phyloP scores from a whole-genome alignment of 345 rosid species.

The Salix arbutifolia region DNA sequence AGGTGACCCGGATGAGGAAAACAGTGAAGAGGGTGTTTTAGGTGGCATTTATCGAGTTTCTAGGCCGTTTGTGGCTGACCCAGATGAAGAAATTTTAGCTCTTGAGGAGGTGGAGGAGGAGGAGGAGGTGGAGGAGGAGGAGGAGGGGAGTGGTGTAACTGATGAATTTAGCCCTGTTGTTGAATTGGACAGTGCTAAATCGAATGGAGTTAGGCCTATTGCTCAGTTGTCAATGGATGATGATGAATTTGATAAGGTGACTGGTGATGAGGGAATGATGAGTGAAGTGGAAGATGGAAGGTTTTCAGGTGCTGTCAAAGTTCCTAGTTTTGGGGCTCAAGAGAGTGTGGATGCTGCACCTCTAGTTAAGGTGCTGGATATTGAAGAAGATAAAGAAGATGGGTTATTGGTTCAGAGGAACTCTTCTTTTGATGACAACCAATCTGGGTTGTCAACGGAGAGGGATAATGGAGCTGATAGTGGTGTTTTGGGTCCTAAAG shows the following conservation, averaged over 20 bases:
- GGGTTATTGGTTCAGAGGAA: conserved; percentile 8
- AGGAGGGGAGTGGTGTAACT: background rate
- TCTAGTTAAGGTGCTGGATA: conserved; percentile 16
- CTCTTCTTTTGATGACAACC: conserved; percentile 3
- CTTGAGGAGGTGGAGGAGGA: conserved; percentile 6
- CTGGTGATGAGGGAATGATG: conserved; percentile 29
- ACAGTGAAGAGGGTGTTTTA: conserved; percentile 22
- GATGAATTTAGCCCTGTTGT: conserved; percentile 12
- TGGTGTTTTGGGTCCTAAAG: conserved; percentile 12
- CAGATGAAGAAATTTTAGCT: conserved; percentile 10
- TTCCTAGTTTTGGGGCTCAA: conserved; percentile 20
- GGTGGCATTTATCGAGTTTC: conserved; percentile 20
- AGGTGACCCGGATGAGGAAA: conserved; percentile 37
- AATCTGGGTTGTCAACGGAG: background rate
- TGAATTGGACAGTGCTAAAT: conserved; percentile 21
- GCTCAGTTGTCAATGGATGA: conserved; percentile 64
- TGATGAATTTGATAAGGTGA: conserved; percentile 39
- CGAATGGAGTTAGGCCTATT: conserved; percentile 39
- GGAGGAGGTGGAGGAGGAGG: background rate
- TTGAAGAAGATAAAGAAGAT: conserved; percentile 17
- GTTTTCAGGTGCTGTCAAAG: conserved; percentile 25
- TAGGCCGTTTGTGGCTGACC: conserved; percentile 16
- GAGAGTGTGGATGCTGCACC: conserved; percentile 20
- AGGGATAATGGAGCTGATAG: conserved; percentile 2
- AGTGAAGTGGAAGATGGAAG: conserved; percentile 31